Evolutionary conservation across 108 stramenopile species (phyloP), one percentile per base, ranked within the genome.

Genomic region (Nitzschia palea): DNA sequence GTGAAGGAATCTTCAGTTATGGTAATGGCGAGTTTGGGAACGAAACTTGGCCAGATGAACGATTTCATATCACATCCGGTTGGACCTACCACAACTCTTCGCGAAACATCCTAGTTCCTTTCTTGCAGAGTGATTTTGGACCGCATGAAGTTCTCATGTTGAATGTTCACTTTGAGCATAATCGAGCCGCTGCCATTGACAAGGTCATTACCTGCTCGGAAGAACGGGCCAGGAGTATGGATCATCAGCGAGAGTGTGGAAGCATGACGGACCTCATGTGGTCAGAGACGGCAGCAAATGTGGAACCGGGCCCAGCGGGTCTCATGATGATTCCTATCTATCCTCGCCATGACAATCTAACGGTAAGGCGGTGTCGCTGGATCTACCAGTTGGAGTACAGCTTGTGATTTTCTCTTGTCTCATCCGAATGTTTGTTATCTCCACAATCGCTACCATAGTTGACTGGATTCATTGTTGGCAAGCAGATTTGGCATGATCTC

Each of bases 171-270:
- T 48, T 60, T 18, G 42, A 30, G 26, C n/a, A 18, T n/a, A 48
- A 64, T 4, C 44, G 28, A 64, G 35, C 18, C 48, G 2, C 37
- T 26, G 18, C 2, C 30, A 25, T 50, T 54, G 5, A 34, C 5
- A 48, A 9, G 4, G 4, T 50, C 14, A 3, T 48, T 2, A n/a
- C 15, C 30, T 48, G 51, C n/a, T 22, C 25, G 47, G 27, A 28
- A 28, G 20, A 22, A 2, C 26, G 43, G 25, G n/a, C n/a, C 44
- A 29, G 23, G 15, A 17, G 25, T 1, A 45, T 57, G 40, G 67
- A 68, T 6, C 44, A 64, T 72, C 9, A 37, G 55, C 22, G 71
- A 72, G 8, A 36, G 22, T 72, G 71, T 56, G 62, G 44, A 17
- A 30, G 56, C 12, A 9, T 17, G 40, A 32, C 55, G 28, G 29